These are phyloP conservation scores for Backusella parvicylindrica DNA, from an alignment of 192 early-diverging fungal species.

Conservation along the genomic window DNA sequence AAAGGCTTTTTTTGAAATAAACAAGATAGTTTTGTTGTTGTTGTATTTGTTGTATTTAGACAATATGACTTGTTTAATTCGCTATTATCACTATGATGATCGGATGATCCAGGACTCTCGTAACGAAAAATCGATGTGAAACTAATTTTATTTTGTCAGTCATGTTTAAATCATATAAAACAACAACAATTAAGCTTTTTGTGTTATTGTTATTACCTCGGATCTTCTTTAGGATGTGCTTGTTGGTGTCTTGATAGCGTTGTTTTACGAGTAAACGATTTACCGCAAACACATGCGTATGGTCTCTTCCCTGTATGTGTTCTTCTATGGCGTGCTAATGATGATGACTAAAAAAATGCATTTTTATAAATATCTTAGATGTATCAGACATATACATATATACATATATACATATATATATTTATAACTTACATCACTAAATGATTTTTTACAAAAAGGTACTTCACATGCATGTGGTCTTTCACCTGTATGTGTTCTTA, in stretches of 20 bases:
- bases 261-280: conserved; percentile 67
- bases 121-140: conserved; percentile 5
- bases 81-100: conserved; percentile 5
- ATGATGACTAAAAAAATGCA: conserved; percentile 19
- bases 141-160: background rate
- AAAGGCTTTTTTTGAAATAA: conserved; percentile 2
- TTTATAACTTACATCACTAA: conserved; percentile 57
- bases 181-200: background rate
- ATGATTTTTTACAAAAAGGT: conserved; percentile 65
- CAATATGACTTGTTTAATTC: conserved; percentile 8
- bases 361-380: background rate
- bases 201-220: background rate
- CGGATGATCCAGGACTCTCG: conserved; percentile 6
- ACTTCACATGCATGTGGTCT: conserved; percentile 65
- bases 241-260: conserved; percentile 60
- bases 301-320: conserved; percentile 23
- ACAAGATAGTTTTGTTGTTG: background rate
- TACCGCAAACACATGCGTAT: conserved; percentile 56
- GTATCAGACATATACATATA: background rate
- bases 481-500: conserved; percentile 71
- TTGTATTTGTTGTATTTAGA: background rate
- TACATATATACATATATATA: background rate
- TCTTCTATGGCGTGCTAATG: conserved; percentile 20
- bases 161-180: background rate
- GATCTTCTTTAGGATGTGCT: conserved; percentile 28